A percentile compares a stretch with the other conserved stretches of the same genome.
Conservation (phyloP, 2,329 filamentous ascomycete species). For the Penicillium sp. region DNA sequence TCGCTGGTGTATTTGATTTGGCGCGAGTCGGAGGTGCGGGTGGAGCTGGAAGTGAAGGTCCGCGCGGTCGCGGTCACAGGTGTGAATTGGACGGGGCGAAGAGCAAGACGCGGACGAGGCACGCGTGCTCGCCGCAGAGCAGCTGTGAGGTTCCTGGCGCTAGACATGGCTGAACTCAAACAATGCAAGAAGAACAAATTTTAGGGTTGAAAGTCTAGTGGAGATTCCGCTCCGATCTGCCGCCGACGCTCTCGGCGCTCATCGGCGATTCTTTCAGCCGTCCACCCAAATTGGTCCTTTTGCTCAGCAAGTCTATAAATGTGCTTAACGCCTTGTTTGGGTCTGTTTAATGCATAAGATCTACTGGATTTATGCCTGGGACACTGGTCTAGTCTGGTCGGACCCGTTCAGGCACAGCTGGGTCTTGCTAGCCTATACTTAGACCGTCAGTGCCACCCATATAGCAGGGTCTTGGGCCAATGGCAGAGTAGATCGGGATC, state of each 20-base stretch:
- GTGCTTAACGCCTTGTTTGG: no score
- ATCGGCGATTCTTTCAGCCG: constrained; percentile 9
- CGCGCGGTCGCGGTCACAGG: constrained; percentile 24
- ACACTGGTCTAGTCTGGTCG: no score
- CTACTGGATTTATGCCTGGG: no score
- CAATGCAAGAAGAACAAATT: constrained; percentile 18
- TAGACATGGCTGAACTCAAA: constrained; percentile 29
- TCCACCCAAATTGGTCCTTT: background rate
- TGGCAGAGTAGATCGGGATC: no score
- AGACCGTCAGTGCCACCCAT: no score
- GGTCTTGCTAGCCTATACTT: no score
- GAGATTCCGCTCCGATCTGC: constrained; percentile 24
- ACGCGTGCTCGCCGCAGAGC: constrained; percentile 37
- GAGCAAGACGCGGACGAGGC: constrained; percentile 28
- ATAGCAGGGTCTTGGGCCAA: no score
- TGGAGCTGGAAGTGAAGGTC: constrained; percentile 34
- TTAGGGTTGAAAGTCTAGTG: constrained; percentile 17
- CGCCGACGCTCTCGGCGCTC: constrained; percentile 18
- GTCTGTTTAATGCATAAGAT: no score
- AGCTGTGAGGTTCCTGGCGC: constrained; percentile 32
- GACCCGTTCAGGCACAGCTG: no score
- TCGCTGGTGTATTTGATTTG: constrained; percentile 77
- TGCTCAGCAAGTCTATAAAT: background rate
- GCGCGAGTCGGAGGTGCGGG: constrained; percentile 29
- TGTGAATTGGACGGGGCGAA: constrained; percentile 25